Percentiles rank a stretch among this genome's conserved stretches.
Evolutionary conservation across 108 stramenopile genomes (phyloP).

Genomic region (Nitzschia inconspicua): DNA sequence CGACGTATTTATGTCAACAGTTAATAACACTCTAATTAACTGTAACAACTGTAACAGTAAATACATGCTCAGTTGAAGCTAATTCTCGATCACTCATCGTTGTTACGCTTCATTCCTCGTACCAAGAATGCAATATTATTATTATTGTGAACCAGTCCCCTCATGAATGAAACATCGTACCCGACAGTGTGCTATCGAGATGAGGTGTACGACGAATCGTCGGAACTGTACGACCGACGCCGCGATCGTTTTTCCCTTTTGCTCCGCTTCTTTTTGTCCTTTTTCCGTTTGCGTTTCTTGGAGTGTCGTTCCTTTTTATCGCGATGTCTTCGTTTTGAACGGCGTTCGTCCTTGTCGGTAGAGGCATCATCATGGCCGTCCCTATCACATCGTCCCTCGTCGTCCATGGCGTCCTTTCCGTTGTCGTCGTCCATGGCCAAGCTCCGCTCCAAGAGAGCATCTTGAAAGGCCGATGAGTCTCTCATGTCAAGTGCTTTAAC

Average conservation of each 20-base stretch:
- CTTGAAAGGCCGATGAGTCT: constrained; percentile 21
- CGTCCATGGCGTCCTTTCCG: neutral
- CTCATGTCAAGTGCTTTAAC: neutral
- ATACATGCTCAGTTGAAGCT: no score
- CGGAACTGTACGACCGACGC: no score
- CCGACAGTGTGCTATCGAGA: no score
- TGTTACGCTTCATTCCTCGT: no score
- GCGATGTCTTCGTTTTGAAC: neutral
- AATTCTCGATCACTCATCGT: no score
- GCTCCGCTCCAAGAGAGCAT: constrained; percentile 21
- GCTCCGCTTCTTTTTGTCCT: constrained; percentile 9
- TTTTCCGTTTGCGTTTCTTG: neutral
- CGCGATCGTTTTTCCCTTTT: constrained; percentile 8
- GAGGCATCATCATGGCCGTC: neutral
- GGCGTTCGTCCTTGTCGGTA: constrained; percentile 1
- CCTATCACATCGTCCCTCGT: neutral
- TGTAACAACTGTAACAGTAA: no score
- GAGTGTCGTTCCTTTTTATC: constrained; percentile 8
- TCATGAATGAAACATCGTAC: no score
- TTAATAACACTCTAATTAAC: no score
- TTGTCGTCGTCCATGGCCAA: neutral
- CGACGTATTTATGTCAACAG: no score
- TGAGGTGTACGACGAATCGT: neutral
- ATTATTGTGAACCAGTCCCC: no score
- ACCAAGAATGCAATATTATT: no score